Conservation (phyloP, 2,329 filamentous ascomycete genomes). For the Hortaea werneckii region DNA sequence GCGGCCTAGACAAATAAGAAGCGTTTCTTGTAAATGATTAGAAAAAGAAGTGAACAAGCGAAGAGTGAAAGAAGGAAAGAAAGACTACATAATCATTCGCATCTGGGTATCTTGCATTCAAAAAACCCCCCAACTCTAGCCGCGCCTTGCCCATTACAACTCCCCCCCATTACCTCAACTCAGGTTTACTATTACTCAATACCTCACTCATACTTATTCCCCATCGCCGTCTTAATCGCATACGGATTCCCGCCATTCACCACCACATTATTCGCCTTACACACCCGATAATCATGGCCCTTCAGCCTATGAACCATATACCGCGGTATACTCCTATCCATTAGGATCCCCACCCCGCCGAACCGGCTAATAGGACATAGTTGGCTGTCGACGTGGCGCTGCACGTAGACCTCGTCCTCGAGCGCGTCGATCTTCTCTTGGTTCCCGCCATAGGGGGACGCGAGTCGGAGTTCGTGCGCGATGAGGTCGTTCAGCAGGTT, state of each 20-base stretch:
- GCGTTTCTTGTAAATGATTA: too few relatives aligned
- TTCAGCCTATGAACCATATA: conserved; percentile 30
- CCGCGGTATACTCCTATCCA: conserved; percentile 29
- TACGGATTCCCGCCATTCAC: conserved; percentile 16
- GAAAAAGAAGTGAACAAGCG: too few relatives aligned
- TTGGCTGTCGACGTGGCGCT: conserved; percentile 14
- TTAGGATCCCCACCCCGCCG: conserved; percentile 28
- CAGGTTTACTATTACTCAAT: too few relatives aligned
- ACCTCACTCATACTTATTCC: background rate
- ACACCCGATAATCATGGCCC: conserved; percentile 26
- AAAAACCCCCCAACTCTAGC: too few relatives aligned
- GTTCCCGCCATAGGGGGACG: conserved; percentile 14
- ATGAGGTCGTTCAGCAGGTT: conserved; percentile 27
- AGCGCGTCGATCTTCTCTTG: conserved; percentile 15
- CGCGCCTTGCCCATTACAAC: too few relatives aligned
- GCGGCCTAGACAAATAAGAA: too few relatives aligned
- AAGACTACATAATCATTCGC: too few relatives aligned
- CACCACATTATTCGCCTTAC: conserved; percentile 15
- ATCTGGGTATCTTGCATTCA: too few relatives aligned
- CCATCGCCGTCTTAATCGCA: conserved; percentile 4
- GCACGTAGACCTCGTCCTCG: conserved; percentile 23
- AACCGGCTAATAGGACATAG: conserved; percentile 30
- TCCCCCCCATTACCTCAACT: too few relatives aligned
- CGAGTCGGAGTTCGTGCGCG: conserved; percentile 15
- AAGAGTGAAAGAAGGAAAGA: too few relatives aligned